A percentile compares a stretch with the other conserved stretches of the same genome.
These are phyloP conservation scores for Oenanthe javanica DNA, from an alignment of 140 eudicot species.

Conservation along the genomic window DNA sequence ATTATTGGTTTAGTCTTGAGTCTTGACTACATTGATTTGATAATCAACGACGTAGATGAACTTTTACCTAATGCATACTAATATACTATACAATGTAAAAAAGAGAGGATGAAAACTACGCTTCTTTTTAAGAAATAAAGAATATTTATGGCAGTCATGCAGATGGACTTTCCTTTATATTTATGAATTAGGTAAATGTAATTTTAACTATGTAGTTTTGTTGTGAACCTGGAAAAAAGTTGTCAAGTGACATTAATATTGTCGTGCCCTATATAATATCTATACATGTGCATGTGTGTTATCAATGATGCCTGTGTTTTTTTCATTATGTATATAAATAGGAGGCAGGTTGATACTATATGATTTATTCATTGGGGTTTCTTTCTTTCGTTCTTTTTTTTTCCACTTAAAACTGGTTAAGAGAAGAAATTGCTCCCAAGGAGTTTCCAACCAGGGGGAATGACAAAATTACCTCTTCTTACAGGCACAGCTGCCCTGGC, in stretches of 20 bases:
- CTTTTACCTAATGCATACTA: neutral
- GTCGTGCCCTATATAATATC: neutral
- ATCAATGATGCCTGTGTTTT: neutral
- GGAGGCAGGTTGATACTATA: too few species aligned
- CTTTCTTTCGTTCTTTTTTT: neutral
- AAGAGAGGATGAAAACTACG: neutral
- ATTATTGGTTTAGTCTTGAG: neutral
- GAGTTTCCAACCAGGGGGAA: neutral
- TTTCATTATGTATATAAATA: neutral
- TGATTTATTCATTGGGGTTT: too few species aligned
- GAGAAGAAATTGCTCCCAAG: neutral
- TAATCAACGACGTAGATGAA: neutral
- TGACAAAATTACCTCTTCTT: neutral
- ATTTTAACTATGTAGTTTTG: neutral
- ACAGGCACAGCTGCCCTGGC: neutral
- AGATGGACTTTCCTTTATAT: neutral
- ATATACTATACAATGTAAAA: neutral
- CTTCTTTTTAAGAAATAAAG: neutral
- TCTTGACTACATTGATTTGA: neutral
- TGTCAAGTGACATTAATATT: neutral
- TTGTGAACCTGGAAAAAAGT: neutral
- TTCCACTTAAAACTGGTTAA: neutral
- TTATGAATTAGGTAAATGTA: neutral
- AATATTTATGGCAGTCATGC: neutral
- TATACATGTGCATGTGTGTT: neutral